phyloP scores from a whole-genome alignment of 2,329 filamentous ascomycete genomes.

The Ophiostoma himal-ulmi region DNA sequence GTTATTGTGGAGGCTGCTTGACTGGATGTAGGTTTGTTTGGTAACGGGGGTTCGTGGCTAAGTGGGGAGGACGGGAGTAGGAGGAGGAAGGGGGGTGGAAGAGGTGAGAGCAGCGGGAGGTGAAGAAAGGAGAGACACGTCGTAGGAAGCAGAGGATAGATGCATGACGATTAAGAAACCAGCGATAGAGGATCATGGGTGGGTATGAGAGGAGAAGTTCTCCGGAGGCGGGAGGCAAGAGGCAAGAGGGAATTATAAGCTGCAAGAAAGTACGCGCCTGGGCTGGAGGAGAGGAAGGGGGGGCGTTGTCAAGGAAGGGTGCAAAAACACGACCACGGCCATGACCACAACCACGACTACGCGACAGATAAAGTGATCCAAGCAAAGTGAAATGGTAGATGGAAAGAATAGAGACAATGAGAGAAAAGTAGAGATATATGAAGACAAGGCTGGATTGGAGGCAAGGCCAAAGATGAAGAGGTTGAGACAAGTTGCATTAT shows the following conservation, averaged over 20 bases:
- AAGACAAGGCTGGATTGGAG: background rate
- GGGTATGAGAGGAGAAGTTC: background rate
- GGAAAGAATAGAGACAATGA: background rate
- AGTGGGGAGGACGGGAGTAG: constrained; percentile 23
- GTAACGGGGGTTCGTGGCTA: constrained; percentile 23
- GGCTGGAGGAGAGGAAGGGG: background rate
- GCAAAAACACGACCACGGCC: background rate
- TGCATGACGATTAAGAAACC: background rate
- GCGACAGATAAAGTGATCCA: background rate
- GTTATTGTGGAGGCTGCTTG: constrained; percentile 22
- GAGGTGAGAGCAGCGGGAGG: constrained; percentile 3
- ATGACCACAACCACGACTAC: background rate
- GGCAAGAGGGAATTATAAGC: background rate
- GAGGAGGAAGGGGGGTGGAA: constrained; percentile 15
- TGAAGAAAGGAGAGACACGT: constrained; percentile 9
- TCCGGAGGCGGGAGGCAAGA: background rate
- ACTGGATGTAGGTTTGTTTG: constrained; percentile 19
- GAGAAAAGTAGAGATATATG: background rate
- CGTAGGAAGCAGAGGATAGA: background rate
- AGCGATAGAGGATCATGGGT: background rate
- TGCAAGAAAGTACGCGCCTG: constrained; percentile 10
- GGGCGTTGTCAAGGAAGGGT: background rate
- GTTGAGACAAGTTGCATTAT: background rate
- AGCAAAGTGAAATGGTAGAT: background rate
- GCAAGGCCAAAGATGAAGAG: background rate